phyloP scores from a whole-genome alignment of 2,329 filamentous ascomycete genomes.

The Colletotrichum noveboracense region DNA sequence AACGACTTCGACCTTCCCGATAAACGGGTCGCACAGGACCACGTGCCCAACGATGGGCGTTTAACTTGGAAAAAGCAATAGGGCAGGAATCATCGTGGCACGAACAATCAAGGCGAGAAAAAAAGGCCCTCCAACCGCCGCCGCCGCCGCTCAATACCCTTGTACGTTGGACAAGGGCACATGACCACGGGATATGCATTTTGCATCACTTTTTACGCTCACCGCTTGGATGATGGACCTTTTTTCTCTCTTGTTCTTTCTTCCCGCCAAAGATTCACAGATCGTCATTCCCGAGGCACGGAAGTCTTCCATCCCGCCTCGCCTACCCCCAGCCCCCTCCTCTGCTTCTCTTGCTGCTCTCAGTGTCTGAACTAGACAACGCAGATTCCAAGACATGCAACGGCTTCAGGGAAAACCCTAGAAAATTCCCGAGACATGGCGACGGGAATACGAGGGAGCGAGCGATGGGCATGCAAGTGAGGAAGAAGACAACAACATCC shows the following conservation, averaged over 20 bases:
- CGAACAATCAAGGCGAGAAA: neutral
- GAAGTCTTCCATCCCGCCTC: neutral
- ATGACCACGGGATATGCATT: constrained; percentile 9
- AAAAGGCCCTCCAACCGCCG: neutral
- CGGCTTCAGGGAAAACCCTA: neutral
- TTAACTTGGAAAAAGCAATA: neutral
- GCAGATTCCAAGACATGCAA: neutral
- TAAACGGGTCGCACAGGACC: neutral
- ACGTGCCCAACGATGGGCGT: constrained; percentile 7
- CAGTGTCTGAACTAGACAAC: neutral
- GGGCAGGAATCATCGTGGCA: constrained; percentile 1
- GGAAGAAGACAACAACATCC: neutral
- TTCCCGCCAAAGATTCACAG: neutral
- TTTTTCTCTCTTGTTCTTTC: neutral
- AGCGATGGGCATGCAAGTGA: neutral
- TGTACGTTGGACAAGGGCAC: constrained; percentile 13
- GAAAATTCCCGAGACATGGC: neutral
- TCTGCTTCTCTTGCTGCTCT: neutral
- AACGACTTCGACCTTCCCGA: neutral
- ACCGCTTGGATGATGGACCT: neutral
- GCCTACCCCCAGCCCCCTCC: neutral
- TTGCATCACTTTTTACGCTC: constrained; percentile 9
- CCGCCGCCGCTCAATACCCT: neutral
- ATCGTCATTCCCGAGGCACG: neutral
- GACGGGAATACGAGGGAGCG: neutral